Conservation (phyloP, 768 basidiomycete genomes). For the Chlorophyllum brunneum region DNA sequence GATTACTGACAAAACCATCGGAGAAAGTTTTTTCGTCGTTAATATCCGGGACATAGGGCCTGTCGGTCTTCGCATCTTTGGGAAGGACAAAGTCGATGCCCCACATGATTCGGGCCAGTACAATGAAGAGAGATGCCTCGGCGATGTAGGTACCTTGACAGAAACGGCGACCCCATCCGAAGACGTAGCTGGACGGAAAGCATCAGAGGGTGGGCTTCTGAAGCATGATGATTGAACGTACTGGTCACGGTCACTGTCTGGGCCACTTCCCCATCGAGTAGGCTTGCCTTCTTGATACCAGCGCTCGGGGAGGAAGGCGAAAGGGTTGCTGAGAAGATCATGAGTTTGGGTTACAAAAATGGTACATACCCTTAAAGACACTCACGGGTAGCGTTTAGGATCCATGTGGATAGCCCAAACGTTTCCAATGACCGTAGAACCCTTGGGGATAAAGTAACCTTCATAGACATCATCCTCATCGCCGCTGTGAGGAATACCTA, state of each 20-base stretch:
- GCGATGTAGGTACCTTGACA: conserved; percentile 10
- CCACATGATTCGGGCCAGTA: conserved; percentile 10
- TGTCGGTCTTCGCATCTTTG: conserved; percentile 7
- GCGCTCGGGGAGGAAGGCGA: conserved; percentile 27
- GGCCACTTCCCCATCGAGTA: conserved; percentile 21
- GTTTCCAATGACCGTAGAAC: conserved; percentile 19
- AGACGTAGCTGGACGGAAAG: conserved; percentile 3
- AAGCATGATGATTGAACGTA: too few species aligned
- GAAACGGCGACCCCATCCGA: conserved; percentile 12
- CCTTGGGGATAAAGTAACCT: conserved; percentile 17
- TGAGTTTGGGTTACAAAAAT: not conserved
- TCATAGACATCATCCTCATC: conserved; percentile 16
- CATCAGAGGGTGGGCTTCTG: too few species aligned
- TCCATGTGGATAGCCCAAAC: conserved; percentile 24
- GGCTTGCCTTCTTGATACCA: conserved; percentile 22
- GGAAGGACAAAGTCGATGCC: conserved; percentile 9
- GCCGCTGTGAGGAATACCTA: conserved; percentile 17
- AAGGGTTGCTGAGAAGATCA: conserved; percentile 17
- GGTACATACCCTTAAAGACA: not conserved
- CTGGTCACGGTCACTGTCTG: conserved; percentile 22
- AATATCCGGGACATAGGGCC: conserved; percentile 10
- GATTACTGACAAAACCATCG: conserved; percentile 11
- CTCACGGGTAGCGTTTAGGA: conserved; percentile 21
- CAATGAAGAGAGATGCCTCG: conserved; percentile 10
- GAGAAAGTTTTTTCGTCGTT: conserved; percentile 9